phyloP scores from a whole-genome alignment of 1,139 yeast genomes.

The Zygosaccharomyces pseudobailii region DNA sequence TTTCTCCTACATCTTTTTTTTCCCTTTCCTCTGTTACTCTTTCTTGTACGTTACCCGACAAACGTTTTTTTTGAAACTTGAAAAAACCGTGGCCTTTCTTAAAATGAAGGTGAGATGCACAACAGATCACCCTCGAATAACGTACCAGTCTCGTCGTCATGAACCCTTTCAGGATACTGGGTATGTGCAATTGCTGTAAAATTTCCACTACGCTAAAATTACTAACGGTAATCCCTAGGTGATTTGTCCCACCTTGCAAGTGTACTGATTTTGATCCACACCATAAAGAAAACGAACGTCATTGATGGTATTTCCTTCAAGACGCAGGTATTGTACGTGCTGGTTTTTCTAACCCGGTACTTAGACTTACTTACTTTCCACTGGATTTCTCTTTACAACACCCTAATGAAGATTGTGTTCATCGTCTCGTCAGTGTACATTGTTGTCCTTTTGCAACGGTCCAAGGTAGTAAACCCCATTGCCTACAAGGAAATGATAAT shows the following conservation, averaged over 20 bases:
- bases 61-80: background rate
- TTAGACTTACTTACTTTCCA: conserved; percentile 52
- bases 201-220: background rate
- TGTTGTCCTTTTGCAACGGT: conserved; percentile 58
- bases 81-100: background rate
- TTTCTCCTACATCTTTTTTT: background rate
- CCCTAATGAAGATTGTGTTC: conserved; percentile 76
- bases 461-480: conserved; percentile 44
- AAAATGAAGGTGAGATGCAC: background rate
- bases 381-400: conserved; percentile 66
- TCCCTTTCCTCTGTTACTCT: background rate
- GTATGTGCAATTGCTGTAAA: background rate
- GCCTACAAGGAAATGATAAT: conserved; percentile 47
- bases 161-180: conserved; percentile 49
- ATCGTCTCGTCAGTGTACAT: conserved; percentile 72
- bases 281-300: conserved; percentile 61
- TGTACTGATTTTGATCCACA: conserved; percentile 66
- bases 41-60: background rate
- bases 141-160: conserved; percentile 18
- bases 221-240: conserved; percentile 35
- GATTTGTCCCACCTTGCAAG: conserved; percentile 83
- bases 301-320: conserved; percentile 83
- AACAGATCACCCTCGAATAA: background rate
- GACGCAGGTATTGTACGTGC: conserved; percentile 73
- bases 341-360: conserved; percentile 79